Evolutionary conservation across 371 early-diverging fungal species (phyloP).

Genomic region (Apophysomyces sp.): DNA sequence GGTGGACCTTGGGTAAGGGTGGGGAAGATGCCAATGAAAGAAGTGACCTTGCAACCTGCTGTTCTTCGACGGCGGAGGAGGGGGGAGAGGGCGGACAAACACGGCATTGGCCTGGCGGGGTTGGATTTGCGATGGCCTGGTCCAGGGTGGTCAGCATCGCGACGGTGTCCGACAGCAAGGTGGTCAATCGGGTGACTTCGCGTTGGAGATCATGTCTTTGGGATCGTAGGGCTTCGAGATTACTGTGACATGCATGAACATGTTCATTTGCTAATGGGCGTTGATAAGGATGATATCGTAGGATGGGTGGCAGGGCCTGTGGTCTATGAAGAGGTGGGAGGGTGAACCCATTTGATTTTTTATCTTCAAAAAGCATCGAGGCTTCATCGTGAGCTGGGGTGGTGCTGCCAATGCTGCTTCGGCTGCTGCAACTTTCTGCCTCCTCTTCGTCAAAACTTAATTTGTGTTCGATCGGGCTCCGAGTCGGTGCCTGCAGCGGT

Average conservation of each 20-base stretch:
- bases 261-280: background rate
- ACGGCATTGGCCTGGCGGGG: constrained; percentile 5
- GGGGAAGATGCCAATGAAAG: constrained; percentile 20
- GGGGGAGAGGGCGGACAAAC: constrained; percentile 8
- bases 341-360: background rate
- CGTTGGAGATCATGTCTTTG: constrained; percentile 57
- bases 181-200: constrained; percentile 52
- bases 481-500: background rate
- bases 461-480: constrained; percentile 2
- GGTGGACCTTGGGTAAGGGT: background rate
- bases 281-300: background rate
- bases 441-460: constrained; percentile 1
- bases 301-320: background rate
- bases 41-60: constrained; percentile 23
- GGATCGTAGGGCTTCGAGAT: constrained; percentile 42
- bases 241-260: constrained; percentile 26
- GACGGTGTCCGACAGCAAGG: constrained; percentile 50
- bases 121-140: constrained; percentile 30
- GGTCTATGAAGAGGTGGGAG: background rate
- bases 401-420: background rate
- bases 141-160: constrained; percentile 54
- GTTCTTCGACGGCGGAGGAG: constrained; percentile 8
- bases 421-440: background rate
- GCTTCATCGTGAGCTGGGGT: background rate
- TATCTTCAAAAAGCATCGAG: background rate